Evolutionary conservation across 805 yeast species (phyloP), one percentile per base, ranked within the genome.

Genomic region (Cyberlindnera bimundalis): DNA sequence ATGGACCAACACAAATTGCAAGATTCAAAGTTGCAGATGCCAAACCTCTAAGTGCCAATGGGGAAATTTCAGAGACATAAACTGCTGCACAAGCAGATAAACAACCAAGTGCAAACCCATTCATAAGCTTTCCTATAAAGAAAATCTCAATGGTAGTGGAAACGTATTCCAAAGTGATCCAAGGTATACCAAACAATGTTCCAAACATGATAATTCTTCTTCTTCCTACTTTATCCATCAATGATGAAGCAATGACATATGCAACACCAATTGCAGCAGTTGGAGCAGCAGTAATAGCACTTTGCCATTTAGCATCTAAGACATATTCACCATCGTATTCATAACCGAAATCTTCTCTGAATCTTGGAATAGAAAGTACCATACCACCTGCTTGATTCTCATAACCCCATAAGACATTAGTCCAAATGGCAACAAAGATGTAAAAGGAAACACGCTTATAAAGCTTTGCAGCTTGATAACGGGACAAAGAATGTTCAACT

Each of bases 241-340:
- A 16, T 25, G 42, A 51, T 23, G 53, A 49, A 23, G 41, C 48
- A 28, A 40, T 6, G 14, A 46, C 37, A 15, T 33, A 59, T 48
- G 67, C 68, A 26, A 65, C 23, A 28, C 62, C 56, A 19, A 58
- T 51, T 32, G 67, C 60, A 29, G 50, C 64, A n/a, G 53, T 46
- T 14, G 60, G 55, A n/a, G 51, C 57, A 31, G 60, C 63, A 34
- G 59, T 46, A 35, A 70, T 58, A 18, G 66, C 70, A 26, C 70
- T 61, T 47, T 71, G 76, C 76, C 75, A 70, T 16, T 55, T 56
- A 26, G 71, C 66, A 18, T 64, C 61, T 24, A 71, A 50, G 30
- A 63, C 62, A 46, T 63, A 69, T 10, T 42, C 46, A 16, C 53
- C 60, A 0, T 46, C 53, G 28, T 55, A 58, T 14, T 47, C 47